phyloP scores from a whole-genome alignment of 495 filamentous ascomycete genomes.

The Neurospora sp. region DNA sequence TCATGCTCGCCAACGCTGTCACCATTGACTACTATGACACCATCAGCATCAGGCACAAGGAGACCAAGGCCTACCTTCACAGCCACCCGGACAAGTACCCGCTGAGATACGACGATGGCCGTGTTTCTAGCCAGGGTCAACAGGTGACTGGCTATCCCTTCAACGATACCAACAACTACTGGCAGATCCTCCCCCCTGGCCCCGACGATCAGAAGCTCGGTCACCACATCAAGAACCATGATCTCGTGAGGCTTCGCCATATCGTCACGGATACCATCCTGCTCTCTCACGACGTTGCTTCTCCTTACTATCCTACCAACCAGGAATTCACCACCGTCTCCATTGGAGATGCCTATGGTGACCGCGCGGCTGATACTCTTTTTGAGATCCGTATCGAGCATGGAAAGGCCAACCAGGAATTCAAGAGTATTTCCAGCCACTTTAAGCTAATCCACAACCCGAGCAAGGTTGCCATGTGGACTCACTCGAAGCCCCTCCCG shows the following conservation, averaged over 20 bases:
- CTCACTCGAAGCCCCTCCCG: constrained; percentile 81
- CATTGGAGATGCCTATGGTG: constrained; percentile 60
- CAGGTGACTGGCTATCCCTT: constrained; percentile 97
- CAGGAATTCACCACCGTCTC: constrained; percentile 91
- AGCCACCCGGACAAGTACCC: constrained; percentile 86
- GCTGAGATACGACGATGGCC: constrained; percentile 90
- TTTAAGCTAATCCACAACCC: constrained; percentile 93
- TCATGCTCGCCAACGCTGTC: constrained; percentile 76
- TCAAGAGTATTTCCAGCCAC: constrained; percentile 79
- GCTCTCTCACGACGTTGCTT: constrained; percentile 96
- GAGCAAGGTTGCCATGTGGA: constrained; percentile 98
- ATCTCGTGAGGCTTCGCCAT: constrained; percentile 81
- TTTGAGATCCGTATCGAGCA: constrained; percentile 90
- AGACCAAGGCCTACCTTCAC: constrained; percentile 92
- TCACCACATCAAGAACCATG: constrained; percentile 69
- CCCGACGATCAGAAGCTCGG: constrained; percentile 43
- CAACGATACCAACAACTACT: constrained; percentile 98
- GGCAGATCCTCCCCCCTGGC: constrained; percentile 72
- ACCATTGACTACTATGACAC: constrained; percentile 83
- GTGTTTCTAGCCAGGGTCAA: constrained; percentile 94
- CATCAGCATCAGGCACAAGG: constrained; percentile 87
- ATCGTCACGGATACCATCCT: constrained; percentile 79
- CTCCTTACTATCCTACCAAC: constrained; percentile 92
- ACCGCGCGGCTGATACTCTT: constrained; percentile 77
- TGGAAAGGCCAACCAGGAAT: constrained; percentile 71